phyloP scores from a whole-genome alignment of 1,284 basidiomycete species.

The Cryptococcus jaspeensis region DNA sequence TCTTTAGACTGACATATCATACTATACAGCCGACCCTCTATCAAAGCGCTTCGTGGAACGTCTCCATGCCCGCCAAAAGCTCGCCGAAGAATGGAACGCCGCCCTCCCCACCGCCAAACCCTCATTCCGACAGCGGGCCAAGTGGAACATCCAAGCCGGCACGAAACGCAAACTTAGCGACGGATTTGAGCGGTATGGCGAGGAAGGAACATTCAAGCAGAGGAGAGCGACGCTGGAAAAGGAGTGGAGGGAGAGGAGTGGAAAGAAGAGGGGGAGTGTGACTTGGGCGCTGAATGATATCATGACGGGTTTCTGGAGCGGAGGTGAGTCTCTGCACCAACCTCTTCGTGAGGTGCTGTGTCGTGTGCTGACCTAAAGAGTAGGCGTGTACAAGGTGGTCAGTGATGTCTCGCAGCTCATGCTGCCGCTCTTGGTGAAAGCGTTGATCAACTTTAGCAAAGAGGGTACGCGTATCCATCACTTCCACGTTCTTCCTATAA shows the following conservation, averaged over 20 bases:
- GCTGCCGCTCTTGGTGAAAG: conserved; percentile 65
- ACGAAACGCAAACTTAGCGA: conserved; percentile 28
- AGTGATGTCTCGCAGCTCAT: conserved; percentile 59
- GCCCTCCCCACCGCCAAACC: conserved; percentile 26
- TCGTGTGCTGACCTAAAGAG: background rate
- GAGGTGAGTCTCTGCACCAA: conserved; percentile 58
- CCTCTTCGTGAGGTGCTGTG: background rate
- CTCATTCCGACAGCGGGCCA: conserved; percentile 54
- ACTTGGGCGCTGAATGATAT: conserved; percentile 70
- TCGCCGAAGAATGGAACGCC: conserved; percentile 43
- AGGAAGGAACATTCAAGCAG: conserved; percentile 12
- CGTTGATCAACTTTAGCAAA: conserved; percentile 68
- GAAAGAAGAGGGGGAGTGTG: conserved; percentile 57
- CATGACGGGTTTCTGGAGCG: conserved; percentile 69
- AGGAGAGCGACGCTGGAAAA: conserved; percentile 23
- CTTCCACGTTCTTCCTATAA: conserved; percentile 47
- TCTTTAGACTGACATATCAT: background rate
- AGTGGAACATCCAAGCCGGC: conserved; percentile 56
- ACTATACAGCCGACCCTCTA: conserved; percentile 54
- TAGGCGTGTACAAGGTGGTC: conserved; percentile 52
- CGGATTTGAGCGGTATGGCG: conserved; percentile 12
- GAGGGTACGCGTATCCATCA: conserved; percentile 50
- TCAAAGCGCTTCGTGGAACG: conserved; percentile 50
- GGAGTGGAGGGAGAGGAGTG: conserved; percentile 41
- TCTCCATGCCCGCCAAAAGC: conserved; percentile 29